Conservation (phyloP, 2,329 filamentous ascomycete species). For the Hypoxylon sp. region DNA sequence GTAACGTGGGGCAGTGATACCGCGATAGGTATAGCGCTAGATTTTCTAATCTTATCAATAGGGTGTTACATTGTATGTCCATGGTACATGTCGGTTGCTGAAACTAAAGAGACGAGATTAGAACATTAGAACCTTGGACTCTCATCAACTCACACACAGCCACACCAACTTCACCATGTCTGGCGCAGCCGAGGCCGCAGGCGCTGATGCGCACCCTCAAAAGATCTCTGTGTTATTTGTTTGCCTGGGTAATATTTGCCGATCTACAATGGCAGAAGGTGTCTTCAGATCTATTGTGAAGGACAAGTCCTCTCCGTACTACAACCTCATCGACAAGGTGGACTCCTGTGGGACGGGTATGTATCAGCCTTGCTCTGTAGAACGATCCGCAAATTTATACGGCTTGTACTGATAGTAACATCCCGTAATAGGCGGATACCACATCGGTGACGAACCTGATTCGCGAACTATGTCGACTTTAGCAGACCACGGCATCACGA, state of each 20-base stretch:
- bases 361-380: slow-evolving; percentile 12
- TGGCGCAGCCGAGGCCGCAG: background rate
- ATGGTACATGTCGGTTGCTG: background rate
- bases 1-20: background rate
- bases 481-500: slow-evolving; percentile 77
- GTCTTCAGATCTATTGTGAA: slow-evolving; percentile 82
- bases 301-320: slow-evolving; percentile 66
- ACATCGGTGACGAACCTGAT: slow-evolving; percentile 82
- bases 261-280: slow-evolving; percentile 95
- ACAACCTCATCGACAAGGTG: slow-evolving; percentile 72
- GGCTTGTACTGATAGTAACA: slow-evolving; percentile 9
- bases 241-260: slow-evolving; percentile 96
- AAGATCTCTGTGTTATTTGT: slow-evolving; percentile 87
- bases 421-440: slow-evolving; percentile 75
- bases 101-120: background rate
- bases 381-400: background rate
- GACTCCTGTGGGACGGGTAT: slow-evolving; percentile 89
- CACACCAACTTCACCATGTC: slow-evolving; percentile 23
- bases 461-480: slow-evolving; percentile 86
- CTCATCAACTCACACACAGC: background rate
- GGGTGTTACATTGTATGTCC: background rate
- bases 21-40: background rate
- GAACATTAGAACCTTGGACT: background rate
- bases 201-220: slow-evolving; percentile 29
- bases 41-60: background rate